Conservation (phyloP, 2,329 filamentous ascomycete species). For the Talaromyces sp. region DNA sequence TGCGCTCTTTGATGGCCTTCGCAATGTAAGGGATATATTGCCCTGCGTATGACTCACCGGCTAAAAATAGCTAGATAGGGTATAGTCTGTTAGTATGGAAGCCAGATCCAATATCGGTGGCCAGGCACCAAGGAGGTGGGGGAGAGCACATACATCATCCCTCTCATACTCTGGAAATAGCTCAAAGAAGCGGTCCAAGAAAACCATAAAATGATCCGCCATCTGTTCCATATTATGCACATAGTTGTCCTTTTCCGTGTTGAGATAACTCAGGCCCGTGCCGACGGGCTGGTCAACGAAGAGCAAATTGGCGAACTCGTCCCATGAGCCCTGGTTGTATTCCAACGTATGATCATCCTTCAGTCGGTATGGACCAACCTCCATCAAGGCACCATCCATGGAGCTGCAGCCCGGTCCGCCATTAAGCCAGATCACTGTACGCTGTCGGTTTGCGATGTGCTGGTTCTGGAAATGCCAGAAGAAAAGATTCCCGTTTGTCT, state of each 20-base stretch:
- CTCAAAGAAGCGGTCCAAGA: conserved; percentile 87
- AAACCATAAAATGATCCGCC: conserved; percentile 83
- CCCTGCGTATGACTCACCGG: conserved; percentile 94
- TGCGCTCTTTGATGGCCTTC: conserved; percentile 84
- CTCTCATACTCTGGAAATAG: conserved; percentile 89
- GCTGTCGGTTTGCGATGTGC: conserved; percentile 87
- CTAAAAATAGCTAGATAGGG: conserved; percentile 76
- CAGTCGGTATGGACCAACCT: conserved; percentile 89
- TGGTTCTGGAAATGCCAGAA: conserved; percentile 98
- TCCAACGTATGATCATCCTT: conserved; percentile 71
- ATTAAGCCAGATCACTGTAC: conserved; percentile 95
- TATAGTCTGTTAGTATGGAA: conserved; percentile 7
- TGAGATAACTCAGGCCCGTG: conserved; percentile 93
- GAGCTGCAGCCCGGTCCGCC: conserved; percentile 96
- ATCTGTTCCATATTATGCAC: conserved; percentile 84
- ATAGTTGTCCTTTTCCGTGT: conserved; percentile 84
- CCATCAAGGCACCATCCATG: conserved; percentile 95
- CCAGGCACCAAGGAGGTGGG: not conserved
- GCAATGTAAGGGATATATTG: conserved; percentile 98
- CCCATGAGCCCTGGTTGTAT: conserved; percentile 95
- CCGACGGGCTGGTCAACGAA: conserved; percentile 98
- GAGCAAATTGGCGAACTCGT: conserved; percentile 94
- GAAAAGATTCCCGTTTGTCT: conserved; percentile 90
- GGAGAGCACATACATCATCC: conserved; percentile 77
- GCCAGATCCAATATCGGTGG: not conserved